Percentiles rank a stretch among this genome's conserved stretches.
phyloP scores from a whole-genome alignment of 371 early-diverging fungal genomes.

The Mucor irregularis region DNA sequence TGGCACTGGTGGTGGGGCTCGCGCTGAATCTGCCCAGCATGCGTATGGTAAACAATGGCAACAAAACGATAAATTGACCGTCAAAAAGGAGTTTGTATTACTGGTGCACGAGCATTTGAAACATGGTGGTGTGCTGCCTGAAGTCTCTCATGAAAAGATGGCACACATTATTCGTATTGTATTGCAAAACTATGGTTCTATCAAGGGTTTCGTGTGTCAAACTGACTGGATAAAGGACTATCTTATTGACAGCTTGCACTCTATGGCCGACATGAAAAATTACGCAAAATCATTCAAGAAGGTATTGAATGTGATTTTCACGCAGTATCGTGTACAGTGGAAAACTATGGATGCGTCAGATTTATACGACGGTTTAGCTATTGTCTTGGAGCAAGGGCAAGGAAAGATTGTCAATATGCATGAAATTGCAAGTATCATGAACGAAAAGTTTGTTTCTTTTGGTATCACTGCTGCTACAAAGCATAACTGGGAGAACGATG shows the following conservation, averaged over 20 bases:
- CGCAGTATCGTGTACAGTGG: conserved; percentile 49
- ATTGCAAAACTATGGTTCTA: conserved; percentile 51
- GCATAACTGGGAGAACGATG: conserved; percentile 45
- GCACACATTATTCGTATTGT: conserved; percentile 51
- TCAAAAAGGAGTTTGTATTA: conserved; percentile 58
- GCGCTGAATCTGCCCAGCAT: conserved; percentile 38
- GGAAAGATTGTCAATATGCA: conserved; percentile 41
- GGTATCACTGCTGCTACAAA: conserved; percentile 44
- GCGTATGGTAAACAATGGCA: conserved; percentile 68
- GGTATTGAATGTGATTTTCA: conserved; percentile 43
- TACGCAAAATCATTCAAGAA: conserved; percentile 45
- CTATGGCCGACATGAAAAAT: conserved; percentile 40
- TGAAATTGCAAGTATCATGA: conserved; percentile 46
- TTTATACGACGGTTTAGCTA: conserved; percentile 50
- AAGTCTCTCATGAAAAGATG: conserved; percentile 56
- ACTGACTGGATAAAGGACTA: conserved; percentile 65
- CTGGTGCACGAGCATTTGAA: conserved; percentile 55
- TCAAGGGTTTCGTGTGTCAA: conserved; percentile 40
- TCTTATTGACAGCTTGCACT: conserved; percentile 35
- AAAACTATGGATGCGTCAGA: conserved; percentile 56
- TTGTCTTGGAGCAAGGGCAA: conserved; percentile 45
- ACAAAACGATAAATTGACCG: conserved; percentile 64
- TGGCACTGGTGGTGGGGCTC: neutral
- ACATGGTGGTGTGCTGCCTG: conserved; percentile 48
- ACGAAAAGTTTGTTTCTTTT: conserved; percentile 51